phyloP scores from a whole-genome alignment of 177 flowering plant species.

The Vitis hybrid region DNA sequence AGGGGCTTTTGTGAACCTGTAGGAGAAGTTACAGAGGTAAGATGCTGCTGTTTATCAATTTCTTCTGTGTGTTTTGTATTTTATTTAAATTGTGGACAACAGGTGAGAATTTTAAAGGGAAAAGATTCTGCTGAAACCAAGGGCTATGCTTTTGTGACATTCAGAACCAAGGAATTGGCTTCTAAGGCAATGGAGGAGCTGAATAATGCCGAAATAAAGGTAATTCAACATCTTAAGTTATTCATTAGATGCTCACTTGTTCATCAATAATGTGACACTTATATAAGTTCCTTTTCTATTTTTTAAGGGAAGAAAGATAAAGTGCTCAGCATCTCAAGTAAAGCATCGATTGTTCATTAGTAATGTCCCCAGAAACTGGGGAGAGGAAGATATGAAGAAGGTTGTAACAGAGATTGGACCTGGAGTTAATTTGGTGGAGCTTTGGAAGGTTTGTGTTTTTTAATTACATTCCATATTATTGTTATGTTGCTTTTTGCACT shows the following conservation, averaged over 20 bases:
- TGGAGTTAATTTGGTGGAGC: conserved; percentile 69
- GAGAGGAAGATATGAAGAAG: conserved; percentile 67
- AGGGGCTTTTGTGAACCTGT: conserved; percentile 72
- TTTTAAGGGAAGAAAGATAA: conserved; percentile 69
- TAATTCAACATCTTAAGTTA: conserved; percentile 15
- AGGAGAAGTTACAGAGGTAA: conserved; percentile 90
- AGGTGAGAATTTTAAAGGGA: conserved; percentile 91
- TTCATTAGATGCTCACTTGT: no score
- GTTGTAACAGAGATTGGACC: conserved; percentile 73
- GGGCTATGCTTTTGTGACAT: conserved; percentile 95
- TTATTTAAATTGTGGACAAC: conserved; percentile 13
- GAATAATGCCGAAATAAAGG: conserved; percentile 75
- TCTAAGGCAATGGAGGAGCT: conserved; percentile 77
- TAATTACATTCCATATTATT: not conserved
- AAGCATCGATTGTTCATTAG: conserved; percentile 90
- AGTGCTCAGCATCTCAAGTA: conserved; percentile 86
- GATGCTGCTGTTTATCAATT: not conserved
- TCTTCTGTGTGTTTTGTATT: not conserved
- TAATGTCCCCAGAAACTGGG: conserved; percentile 86
- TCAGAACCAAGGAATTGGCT: conserved; percentile 78
- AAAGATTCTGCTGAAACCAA: conserved; percentile 76
- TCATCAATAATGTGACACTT: no score
- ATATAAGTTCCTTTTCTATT: no score
- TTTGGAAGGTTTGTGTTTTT: conserved; percentile 62
- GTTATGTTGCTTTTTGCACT: no score